These are phyloP conservation scores for Zymoseptoria brevis DNA, from an alignment of 2,329 filamentous ascomycete species.

Conservation along the genomic window DNA sequence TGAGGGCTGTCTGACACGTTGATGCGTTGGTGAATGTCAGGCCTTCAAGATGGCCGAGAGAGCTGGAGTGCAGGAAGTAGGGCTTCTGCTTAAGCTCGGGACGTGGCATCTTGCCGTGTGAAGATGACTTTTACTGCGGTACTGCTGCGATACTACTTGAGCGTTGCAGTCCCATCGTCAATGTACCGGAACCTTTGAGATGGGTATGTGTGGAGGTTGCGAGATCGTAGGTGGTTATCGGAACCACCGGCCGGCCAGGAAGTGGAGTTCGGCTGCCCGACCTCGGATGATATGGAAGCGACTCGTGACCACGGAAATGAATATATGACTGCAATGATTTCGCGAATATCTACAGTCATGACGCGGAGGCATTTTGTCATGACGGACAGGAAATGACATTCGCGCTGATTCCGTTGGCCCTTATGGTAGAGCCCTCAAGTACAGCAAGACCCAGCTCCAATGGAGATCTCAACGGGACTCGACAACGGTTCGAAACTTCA, in stretches of 20 bases:
- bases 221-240: neutral
- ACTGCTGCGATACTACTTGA: too few species aligned
- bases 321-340: neutral
- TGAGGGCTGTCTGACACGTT: conserved; percentile 29
- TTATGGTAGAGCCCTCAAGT: neutral
- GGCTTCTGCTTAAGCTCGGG: neutral
- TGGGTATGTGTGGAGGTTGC: neutral
- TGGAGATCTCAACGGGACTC: neutral
- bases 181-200: neutral
- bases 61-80: neutral
- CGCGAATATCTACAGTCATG: neutral
- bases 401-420: neutral
- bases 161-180: neutral
- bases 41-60: conserved; percentile 42
- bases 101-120: neutral
- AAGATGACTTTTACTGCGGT: neutral
- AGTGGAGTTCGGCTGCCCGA: neutral
- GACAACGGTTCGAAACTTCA: neutral
- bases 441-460: neutral
- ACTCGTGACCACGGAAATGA: neutral
- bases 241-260: neutral
- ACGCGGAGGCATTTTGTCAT: neutral
- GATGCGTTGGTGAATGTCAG: conserved; percentile 33
- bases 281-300: neutral
- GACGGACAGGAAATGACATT: neutral